Conservation (phyloP, 176 grass and related monocot genomes). For the Saccharum spontaneum region DNA sequence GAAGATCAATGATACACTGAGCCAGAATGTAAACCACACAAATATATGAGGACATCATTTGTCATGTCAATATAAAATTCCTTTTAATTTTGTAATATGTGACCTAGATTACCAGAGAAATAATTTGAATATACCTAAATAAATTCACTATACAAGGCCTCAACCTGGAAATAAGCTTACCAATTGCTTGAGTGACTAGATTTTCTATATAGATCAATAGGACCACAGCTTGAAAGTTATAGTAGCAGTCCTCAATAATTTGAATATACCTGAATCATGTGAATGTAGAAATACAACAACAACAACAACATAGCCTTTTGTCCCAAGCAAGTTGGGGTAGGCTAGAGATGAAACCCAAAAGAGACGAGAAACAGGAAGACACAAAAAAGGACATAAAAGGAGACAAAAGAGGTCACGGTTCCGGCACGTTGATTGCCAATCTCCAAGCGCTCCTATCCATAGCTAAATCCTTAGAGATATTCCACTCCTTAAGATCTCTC, state of each 20-base stretch:
- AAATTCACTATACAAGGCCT: not conserved
- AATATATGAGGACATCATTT: not conserved
- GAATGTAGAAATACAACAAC: not conserved
- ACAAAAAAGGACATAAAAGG: too few species aligned
- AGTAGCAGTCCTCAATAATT: slow-evolving; percentile 12
- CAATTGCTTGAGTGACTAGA: not conserved
- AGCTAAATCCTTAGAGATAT: too few species aligned
- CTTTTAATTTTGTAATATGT: not conserved
- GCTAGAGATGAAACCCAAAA: too few species aligned
- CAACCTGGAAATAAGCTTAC: not conserved
- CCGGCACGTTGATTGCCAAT: too few species aligned
- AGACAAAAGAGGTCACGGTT: too few species aligned
- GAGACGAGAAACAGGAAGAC: too few species aligned
- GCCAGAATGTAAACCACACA: slow-evolving; percentile 5
- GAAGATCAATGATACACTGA: slow-evolving; percentile 6
- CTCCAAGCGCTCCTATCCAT: too few species aligned
- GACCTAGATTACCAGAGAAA: not conserved
- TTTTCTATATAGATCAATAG: not conserved
- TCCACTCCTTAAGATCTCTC: too few species aligned
- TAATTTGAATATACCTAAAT: not conserved
- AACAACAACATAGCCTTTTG: too few species aligned
- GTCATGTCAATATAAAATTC: not conserved
- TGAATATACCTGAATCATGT: not conserved
- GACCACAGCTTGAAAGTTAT: slow-evolving; percentile 2
- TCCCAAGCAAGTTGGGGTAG: too few species aligned